phyloP scores from a whole-genome alignment of 2,329 filamentous ascomycete genomes.

The Fusarium sp. region DNA sequence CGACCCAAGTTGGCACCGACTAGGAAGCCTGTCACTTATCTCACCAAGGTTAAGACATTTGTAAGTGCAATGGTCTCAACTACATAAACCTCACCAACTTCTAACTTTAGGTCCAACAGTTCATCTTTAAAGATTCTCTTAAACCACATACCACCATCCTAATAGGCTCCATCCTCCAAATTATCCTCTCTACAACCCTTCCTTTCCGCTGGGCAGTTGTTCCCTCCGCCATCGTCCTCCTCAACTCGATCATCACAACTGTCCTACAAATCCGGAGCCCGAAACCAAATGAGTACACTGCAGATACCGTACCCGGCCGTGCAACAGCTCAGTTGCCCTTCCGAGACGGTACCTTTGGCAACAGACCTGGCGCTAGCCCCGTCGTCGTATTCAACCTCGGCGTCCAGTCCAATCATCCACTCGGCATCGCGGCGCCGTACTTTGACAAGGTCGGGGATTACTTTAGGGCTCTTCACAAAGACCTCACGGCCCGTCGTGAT shows the following conservation, averaged over 20 bases:
- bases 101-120: conserved; percentile 7
- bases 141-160: conserved; percentile 49
- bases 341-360: conserved; percentile 45
- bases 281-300: conserved; percentile 37
- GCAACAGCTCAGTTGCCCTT: conserved; percentile 51
- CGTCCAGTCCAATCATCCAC: conserved; percentile 60
- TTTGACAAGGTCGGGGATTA: conserved; percentile 52
- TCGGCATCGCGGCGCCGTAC: conserved; percentile 62
- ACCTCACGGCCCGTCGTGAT: conserved; percentile 52
- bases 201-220: conserved; percentile 52
- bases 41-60: conserved; percentile 20
- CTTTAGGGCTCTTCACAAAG: conserved; percentile 55
- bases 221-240: conserved; percentile 47
- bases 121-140: conserved; percentile 51
- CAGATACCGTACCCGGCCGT: conserved; percentile 49
- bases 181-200: conserved; percentile 48
- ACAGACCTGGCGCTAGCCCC: conserved; percentile 43
- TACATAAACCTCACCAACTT: background rate
- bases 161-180: conserved; percentile 52
- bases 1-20: conserved; percentile 42
- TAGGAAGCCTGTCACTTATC: conserved; percentile 31
- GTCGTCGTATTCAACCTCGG: conserved; percentile 61
- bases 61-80: conserved; percentile 30
- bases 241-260: conserved; percentile 49
- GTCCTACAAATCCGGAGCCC: conserved; percentile 39